phyloP scores from a whole-genome alignment of 305 asterid genomes.

The Rubia peregrina region DNA sequence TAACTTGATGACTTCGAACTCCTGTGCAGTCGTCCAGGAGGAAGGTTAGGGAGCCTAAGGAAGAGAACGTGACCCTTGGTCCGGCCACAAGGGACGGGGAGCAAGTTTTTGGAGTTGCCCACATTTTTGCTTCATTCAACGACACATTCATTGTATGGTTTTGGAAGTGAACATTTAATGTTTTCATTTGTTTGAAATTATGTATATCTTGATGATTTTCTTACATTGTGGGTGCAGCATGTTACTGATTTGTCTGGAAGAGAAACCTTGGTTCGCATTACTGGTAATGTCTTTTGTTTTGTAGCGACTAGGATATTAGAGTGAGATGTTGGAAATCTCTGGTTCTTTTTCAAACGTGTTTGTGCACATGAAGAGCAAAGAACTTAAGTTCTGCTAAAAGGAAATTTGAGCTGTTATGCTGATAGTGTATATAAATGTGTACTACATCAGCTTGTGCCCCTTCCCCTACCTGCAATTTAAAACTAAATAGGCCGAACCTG shows the following conservation, averaged over 20 bases:
- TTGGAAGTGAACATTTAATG: neutral
- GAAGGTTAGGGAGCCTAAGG: conserved; percentile 56
- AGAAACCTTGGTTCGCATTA: conserved; percentile 69
- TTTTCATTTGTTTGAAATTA: neutral
- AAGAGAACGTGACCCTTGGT: conserved; percentile 55
- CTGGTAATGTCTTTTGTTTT: conserved; percentile 27
- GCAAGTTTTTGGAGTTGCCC: conserved; percentile 60
- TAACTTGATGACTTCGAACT: neutral
- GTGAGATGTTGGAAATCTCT: too few species aligned
- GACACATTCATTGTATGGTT: conserved; percentile 56
- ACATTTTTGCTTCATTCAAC: conserved; percentile 71
- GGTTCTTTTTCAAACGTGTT: neutral
- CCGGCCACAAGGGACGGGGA: conserved; percentile 60
- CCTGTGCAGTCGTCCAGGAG: conserved; percentile 37
- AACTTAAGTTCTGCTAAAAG: too few species aligned
- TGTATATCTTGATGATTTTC: too few species aligned
- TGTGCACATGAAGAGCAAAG: neutral
- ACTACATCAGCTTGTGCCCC: too few species aligned
- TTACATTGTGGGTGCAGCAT: conserved; percentile 34
- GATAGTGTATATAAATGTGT: too few species aligned
- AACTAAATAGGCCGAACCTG: too few species aligned
- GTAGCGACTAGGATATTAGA: neutral
- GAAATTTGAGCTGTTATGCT: too few species aligned
- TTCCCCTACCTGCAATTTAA: too few species aligned
- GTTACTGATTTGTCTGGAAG: conserved; percentile 68